Conservation (phyloP, 1,139 yeast genomes). For the Suhomyces chickasaworum region DNA sequence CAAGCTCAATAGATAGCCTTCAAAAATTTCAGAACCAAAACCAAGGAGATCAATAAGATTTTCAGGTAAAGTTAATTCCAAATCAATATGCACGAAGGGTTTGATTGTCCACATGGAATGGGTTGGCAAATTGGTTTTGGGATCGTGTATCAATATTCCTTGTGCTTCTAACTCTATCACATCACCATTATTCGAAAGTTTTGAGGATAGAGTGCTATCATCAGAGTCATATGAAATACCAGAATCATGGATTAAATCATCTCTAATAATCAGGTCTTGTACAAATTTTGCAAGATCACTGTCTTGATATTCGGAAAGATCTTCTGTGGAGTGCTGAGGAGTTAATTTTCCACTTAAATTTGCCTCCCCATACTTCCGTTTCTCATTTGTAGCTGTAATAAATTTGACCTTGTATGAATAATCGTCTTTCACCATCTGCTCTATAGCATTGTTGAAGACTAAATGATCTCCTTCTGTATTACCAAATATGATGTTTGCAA, state of each 20-base stretch:
- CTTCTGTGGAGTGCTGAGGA: constrained; percentile 29
- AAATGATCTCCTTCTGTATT: constrained; percentile 58
- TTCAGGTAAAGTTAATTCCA: constrained; percentile 67
- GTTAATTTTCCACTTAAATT: constrained; percentile 27
- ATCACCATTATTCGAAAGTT: constrained; percentile 57
- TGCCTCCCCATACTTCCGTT: constrained; percentile 9
- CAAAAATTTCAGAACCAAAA: constrained; percentile 85
- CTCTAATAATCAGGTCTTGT: neutral
- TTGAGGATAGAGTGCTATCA: constrained; percentile 29
- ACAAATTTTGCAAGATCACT: neutral
- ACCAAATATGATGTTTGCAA: constrained; percentile 69
- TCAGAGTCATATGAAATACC: constrained; percentile 14
- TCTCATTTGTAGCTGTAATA: constrained; percentile 54
- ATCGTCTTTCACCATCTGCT: constrained; percentile 72
- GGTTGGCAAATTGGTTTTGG: constrained; percentile 58
- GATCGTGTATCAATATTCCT: constrained; percentile 85
- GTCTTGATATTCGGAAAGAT: constrained; percentile 9
- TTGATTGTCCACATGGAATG: constrained; percentile 94
- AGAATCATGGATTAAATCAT: constrained; percentile 8
- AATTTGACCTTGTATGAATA: constrained; percentile 78
- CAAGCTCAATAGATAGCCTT: constrained; percentile 65
- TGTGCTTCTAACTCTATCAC: constrained; percentile 85
- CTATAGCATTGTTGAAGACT: constrained; percentile 71
- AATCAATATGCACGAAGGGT: constrained; percentile 66
- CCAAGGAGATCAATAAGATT: constrained; percentile 74